Conservation (phyloP, 2,329 filamentous ascomycete genomes). For the Alternaria conjuncta region DNA sequence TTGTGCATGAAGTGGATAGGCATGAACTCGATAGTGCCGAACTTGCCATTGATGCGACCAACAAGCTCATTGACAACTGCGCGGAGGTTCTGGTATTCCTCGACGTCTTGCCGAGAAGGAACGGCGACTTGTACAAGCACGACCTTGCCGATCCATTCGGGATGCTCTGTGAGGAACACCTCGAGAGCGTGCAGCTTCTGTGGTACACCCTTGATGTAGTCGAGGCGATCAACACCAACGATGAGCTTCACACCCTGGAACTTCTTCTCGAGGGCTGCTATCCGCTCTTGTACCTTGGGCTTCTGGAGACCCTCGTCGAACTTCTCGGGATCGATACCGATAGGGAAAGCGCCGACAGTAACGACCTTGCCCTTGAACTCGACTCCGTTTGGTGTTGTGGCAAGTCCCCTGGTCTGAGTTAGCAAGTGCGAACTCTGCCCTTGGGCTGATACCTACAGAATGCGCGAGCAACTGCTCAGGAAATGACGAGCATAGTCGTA, state of each 20-base stretch:
- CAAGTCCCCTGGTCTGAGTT: slow-evolving; percentile 58
- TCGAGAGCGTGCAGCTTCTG: slow-evolving; percentile 97
- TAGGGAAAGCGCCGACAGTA: slow-evolving; percentile 93
- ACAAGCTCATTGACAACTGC: slow-evolving; percentile 97
- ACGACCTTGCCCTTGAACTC: slow-evolving; percentile 89
- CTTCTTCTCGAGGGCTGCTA: slow-evolving; percentile 82
- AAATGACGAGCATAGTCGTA: slow-evolving; percentile 99
- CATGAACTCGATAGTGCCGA: slow-evolving; percentile 97
- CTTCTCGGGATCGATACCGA: slow-evolving; percentile 97
- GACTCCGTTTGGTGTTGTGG: slow-evolving; percentile 90
- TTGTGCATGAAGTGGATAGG: slow-evolving; percentile 99
- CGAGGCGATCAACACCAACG: slow-evolving; percentile 92
- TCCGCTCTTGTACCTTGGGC: slow-evolving; percentile 84
- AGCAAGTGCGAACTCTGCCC: slow-evolving; percentile 3
- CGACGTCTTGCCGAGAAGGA: slow-evolving; percentile 91
- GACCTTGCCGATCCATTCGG: slow-evolving; percentile 97
- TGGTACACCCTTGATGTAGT: slow-evolving; percentile 98
- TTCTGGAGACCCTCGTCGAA: slow-evolving; percentile 89
- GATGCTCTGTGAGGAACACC: slow-evolving; percentile 94
- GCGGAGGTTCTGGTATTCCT: slow-evolving; percentile 95
- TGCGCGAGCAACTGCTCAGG: slow-evolving; percentile 93
- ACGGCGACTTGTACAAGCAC: slow-evolving; percentile 96
- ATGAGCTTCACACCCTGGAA: slow-evolving; percentile 97
- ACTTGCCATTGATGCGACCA: slow-evolving; percentile 94
- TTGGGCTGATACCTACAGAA: slow-evolving; percentile 65